phyloP scores from a whole-genome alignment of 2,329 filamentous ascomycete genomes.

The Fusarium hainanense region DNA sequence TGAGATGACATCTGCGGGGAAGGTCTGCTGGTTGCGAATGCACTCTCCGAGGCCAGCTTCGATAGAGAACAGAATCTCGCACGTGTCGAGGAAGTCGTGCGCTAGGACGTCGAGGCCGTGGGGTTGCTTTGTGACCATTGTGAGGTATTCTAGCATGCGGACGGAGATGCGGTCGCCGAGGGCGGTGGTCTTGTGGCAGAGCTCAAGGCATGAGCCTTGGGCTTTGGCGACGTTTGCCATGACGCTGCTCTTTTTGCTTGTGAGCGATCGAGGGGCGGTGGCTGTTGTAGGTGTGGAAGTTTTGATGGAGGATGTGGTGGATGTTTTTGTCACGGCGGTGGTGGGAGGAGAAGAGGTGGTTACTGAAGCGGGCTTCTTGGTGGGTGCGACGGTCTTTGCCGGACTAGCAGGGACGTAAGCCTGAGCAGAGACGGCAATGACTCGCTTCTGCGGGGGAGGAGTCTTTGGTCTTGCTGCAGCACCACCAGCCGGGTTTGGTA shows the following conservation, averaged over 20 bases:
- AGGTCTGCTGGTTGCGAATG: conserved; percentile 60
- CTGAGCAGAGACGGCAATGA: conserved; percentile 8
- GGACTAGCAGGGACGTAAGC: conserved; percentile 9
- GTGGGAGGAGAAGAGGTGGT: not conserved
- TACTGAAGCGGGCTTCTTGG: not conserved
- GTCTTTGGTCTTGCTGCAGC: conserved; percentile 12
- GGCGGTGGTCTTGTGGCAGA: conserved; percentile 68
- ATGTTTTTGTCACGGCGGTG: not conserved
- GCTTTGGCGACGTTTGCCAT: conserved; percentile 46
- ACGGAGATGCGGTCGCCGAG: conserved; percentile 73
- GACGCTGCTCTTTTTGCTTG: conserved; percentile 37
- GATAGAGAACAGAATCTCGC: conserved; percentile 74
- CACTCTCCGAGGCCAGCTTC: conserved; percentile 72
- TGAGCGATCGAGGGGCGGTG: conserved; percentile 30
- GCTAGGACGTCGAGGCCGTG: conserved; percentile 69
- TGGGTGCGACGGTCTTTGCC: not conserved
- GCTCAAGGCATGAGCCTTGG: conserved; percentile 50
- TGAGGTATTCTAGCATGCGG: conserved; percentile 72
- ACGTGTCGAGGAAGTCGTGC: conserved; percentile 74
- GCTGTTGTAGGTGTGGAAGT: not conserved
- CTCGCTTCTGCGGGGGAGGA: conserved; percentile 19
- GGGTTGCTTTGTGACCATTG: conserved; percentile 64
- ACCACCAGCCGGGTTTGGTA: not conserved
- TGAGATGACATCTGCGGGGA: conserved; percentile 70
- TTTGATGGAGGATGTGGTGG: not conserved